Evolutionary conservation across 75 land plant genomes (phyloP).

Genomic region (Selaginella moellendorffii): DNA sequence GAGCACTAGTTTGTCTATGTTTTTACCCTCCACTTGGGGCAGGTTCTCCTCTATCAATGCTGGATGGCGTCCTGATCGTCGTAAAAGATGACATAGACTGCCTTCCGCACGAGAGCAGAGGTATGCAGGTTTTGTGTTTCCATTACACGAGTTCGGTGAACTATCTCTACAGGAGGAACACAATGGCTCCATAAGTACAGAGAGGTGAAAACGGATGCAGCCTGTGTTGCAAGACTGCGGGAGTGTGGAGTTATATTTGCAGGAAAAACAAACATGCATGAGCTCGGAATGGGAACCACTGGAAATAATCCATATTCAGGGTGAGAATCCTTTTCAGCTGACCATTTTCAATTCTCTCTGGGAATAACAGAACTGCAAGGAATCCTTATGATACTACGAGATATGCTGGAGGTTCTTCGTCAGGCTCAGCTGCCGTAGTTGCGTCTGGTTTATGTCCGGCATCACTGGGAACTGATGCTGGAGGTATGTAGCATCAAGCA

Average conservation of each 20-base stretch:
- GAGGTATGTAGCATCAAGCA: constrained; percentile 76
- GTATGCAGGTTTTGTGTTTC: constrained; percentile 25
- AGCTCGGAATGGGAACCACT: constrained; percentile 75
- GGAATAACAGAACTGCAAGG: too few species aligned
- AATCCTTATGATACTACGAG: constrained; percentile 65
- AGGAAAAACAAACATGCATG: constrained; percentile 96
- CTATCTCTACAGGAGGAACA: constrained; percentile 87
- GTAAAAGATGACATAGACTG: constrained; percentile 87
- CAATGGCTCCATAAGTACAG: constrained; percentile 65
- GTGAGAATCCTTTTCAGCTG: too few species aligned
- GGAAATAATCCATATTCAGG: constrained; percentile 88
- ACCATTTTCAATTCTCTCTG: too few species aligned
- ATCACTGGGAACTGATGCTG: constrained; percentile 91
- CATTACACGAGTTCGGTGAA: too few species aligned
- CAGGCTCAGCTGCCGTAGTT: constrained; percentile 88
- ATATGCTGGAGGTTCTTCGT: constrained; percentile 93
- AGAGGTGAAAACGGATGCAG: constrained; percentile 64
- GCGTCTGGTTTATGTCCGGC: constrained; percentile 87
- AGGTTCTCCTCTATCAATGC: constrained; percentile 56
- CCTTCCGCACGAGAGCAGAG: constrained; percentile 48
- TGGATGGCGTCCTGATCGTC: constrained; percentile 71
- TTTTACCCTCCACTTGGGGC: too few species aligned
- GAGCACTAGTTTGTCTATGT: too few species aligned
- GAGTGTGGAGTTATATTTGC: constrained; percentile 68
- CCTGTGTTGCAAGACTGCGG: constrained; percentile 69